phyloP scores from a whole-genome alignment of 768 basidiomycete species.

The Neoboletus magnificus region DNA sequence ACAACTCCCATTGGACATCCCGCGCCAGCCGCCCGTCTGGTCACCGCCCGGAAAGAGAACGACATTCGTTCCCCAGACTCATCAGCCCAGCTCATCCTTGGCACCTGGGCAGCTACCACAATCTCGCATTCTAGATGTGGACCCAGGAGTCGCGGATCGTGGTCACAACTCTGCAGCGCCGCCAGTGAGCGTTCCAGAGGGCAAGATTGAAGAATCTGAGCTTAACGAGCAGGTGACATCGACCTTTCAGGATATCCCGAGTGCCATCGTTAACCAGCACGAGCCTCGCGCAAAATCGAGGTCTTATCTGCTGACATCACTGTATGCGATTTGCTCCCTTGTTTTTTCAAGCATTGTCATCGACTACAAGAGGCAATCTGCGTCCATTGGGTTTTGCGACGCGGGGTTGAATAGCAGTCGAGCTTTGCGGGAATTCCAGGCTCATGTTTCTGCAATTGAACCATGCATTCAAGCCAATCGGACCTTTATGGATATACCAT shows the following conservation, averaged over 20 bases:
- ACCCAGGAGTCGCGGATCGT: neutral
- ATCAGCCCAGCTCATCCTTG: conserved; percentile 18
- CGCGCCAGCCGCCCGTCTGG: conserved; percentile 29
- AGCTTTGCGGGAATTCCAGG: conserved; percentile 47
- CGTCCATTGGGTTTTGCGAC: conserved; percentile 75
- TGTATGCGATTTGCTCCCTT: conserved; percentile 38
- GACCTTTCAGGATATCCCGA: conserved; percentile 39
- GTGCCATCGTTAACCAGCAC: conserved; percentile 25
- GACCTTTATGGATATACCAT: conserved; percentile 40
- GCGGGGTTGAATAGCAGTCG: conserved; percentile 57
- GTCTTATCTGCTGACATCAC: conserved; percentile 40
- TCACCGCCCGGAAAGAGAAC: conserved; percentile 13
- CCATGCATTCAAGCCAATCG: conserved; percentile 57
- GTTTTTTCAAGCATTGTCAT: conserved; percentile 34
- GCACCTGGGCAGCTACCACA: conserved; percentile 10
- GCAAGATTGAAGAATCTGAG: conserved; percentile 13
- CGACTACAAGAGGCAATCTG: conserved; percentile 65
- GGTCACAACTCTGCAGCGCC: neutral
- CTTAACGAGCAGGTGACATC: conserved; percentile 27
- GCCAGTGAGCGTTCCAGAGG: conserved; percentile 21
- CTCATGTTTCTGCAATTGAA: conserved; percentile 44
- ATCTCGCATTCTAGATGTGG: conserved; percentile 1
- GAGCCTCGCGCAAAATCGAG: conserved; percentile 15
- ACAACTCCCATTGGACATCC: conserved; percentile 40
- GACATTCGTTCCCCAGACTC: conserved; percentile 13